Base-by-base conservation (phyloP, 2,329 filamentous ascomycete genomes). In the Helotiales sp. region DNA sequence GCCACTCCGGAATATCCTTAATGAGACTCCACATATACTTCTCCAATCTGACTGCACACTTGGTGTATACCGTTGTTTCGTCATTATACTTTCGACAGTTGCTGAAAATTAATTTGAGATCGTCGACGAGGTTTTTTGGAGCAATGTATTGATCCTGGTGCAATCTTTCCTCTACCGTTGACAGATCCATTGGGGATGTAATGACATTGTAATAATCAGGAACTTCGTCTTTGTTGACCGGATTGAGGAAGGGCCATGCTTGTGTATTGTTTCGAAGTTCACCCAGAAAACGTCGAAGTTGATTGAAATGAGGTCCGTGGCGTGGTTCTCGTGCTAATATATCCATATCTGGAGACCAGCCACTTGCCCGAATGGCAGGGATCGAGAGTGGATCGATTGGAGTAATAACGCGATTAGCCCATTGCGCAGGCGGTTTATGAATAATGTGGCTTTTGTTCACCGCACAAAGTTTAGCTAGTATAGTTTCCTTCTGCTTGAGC, bases 181-280 rank as follows among this genome's bases (percentile, higher is more conserved):
- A 88, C 47, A 97, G 80, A 71, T 97, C 95, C 95, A 99, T 99
- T 34, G 95, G 95, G 72, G 96, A 90, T 71, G 93, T 93, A 78
- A 99, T 99, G 60, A 98, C 93, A 59, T 96, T 91, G 78, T 98
- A 98, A 76, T 99, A 99, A 73, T 99, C 95, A n/a, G 91, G 87
- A 0, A 99, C 95, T 65, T 98, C 95, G 68, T 99, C 95, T 65
- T 89, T 87, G 72, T 96, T 97, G 65, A 99, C 95, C 0, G 95
- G 93, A 25, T 91, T 85, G 30, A 95, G 82, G 79, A 99, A 99
- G 0, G 95, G 95, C 95, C 95, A 99, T 0, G 92, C 90, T 7
- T 89, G 88, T 66, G 87, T 87, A 75, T 96, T 92, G 72, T 97
- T 98, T 72, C 97, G 93, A 74, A 98, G 85, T 70, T 96, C 91